Base-by-base conservation (phyloP, 2,329 filamentous ascomycete genomes). In the Sporothrix schenckii region DNA sequence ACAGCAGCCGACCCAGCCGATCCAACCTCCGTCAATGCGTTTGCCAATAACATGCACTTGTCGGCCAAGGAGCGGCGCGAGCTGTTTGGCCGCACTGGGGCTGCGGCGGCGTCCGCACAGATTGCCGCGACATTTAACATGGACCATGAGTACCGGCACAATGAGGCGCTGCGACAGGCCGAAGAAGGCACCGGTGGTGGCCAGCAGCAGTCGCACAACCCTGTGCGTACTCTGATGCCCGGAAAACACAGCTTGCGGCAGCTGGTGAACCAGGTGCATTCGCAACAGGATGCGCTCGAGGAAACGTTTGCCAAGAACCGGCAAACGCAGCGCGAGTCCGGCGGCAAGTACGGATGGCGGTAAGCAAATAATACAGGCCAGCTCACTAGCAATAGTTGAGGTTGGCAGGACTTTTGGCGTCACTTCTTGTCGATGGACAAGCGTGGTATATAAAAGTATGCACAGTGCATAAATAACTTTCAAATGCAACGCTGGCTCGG, bases 221-320 rank as follows among this genome's bases (percentile, higher is more conserved):
- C 93, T 9, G 90, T 97, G 70, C 90, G 93, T 67, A 83, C 90
- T 2, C 91, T 97, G 77, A 89, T 92, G 30, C 91, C 93, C 3
- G 92, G 93, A 72, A 97, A 97, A 82, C 93, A 97, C 81, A 96
- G 87, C 76, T 83, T 98, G 79, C 89, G 90, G 77, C 93, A 97
- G 82, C 84, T 98, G 75, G 91, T 98, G 74, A 93, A 89, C 79
- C 91, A 91, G 72, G 94, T 92, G 34, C 88, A 88, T 74, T 92
- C 85, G 73, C 93, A 98, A 80, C 89, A 89, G 77, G 93, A 97
- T 13, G 93, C 93, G 2, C 82, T 97, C 74, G 93, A 97, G 80
- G 94, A 98, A 77, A 94, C 66, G 78, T 97, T 97, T 82, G 93
- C 93, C 24, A 84, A 89, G 74, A 92, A 93, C 6, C 89, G 87